Evolutionary conservation across 2,329 filamentous ascomycete genomes (phyloP).

Genomic region (Chaetothyriales sp.): DNA sequence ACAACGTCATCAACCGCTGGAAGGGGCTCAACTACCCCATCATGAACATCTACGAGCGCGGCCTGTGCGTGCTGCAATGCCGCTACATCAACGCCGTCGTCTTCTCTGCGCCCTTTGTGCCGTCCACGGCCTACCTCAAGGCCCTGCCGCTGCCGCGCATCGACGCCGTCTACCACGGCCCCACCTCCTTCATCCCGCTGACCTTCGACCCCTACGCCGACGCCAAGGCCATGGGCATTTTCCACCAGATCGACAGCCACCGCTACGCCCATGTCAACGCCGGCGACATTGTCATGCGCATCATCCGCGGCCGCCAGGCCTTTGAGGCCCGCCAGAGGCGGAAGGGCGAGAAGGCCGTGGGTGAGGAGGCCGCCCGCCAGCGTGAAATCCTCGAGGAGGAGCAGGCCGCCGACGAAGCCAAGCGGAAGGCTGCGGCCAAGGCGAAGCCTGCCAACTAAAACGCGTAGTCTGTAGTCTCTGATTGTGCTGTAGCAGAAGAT

Average conservation of each 20-base stretch:
- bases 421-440: conserved; percentile 7
- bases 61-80: conserved; percentile 89
- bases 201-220: conserved; percentile 70
- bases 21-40: conserved; percentile 98
- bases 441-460: too few relatives aligned
- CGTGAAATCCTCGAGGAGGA: conserved; percentile 48
- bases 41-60: conserved; percentile 97
- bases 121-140: conserved; percentile 63
- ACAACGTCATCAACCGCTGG: conserved; percentile 88
- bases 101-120: conserved; percentile 80
- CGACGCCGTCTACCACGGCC: conserved; percentile 85
- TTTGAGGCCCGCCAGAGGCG: conserved; percentile 86
- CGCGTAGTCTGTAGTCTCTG: too few relatives aligned
- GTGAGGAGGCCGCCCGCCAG: conserved; percentile 53
- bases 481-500: too few relatives aligned
- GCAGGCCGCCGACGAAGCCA: conserved; percentile 27
- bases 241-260: conserved; percentile 63
- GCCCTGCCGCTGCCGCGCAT: conserved; percentile 61
- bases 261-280: conserved; percentile 80
- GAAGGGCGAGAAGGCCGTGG: conserved; percentile 74
- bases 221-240: conserved; percentile 71
- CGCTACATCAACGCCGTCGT: conserved; percentile 82
- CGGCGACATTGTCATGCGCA: conserved; percentile 78
- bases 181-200: conserved; percentile 70
- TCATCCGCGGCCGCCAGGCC: conserved; percentile 69